phyloP scores from a whole-genome alignment of 208 protist species.

The Leishmania mexicana region DNA sequence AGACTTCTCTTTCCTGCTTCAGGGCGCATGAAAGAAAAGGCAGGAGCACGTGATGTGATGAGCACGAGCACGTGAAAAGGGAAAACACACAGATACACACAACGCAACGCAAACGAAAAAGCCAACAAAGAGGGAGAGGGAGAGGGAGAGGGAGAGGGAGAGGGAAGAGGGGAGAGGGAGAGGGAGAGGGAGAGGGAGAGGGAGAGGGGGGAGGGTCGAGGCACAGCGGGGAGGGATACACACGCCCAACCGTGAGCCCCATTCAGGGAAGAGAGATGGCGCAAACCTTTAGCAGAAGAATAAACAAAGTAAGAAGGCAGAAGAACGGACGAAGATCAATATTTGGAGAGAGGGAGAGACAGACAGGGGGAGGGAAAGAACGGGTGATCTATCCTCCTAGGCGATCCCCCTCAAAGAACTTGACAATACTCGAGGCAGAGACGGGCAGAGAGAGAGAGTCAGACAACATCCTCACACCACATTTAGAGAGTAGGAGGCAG shows the following conservation, averaged over 20 bases:
- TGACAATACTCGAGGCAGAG: not conserved
- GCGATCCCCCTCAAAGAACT: not conserved
- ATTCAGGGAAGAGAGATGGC: not conserved
- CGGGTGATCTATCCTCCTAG: not conserved
- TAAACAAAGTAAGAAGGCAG: not conserved
- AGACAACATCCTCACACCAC: not conserved
- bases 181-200: not conserved
- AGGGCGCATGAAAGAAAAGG: not conserved
- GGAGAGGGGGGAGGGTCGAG: not conserved
- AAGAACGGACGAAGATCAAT: not conserved
- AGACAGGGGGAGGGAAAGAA: not conserved
- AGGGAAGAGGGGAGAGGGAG: not conserved
- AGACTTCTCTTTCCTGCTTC: not conserved
- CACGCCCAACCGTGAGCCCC: not conserved
- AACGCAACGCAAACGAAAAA: not conserved
- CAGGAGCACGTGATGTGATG: not conserved
- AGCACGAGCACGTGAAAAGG: not conserved
- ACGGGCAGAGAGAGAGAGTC: not conserved
- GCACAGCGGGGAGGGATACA: not conserved
- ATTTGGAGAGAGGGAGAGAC: not conserved
- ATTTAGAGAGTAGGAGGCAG: not conserved
- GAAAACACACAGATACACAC: not conserved
- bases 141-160: no score
- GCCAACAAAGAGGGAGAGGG: not conserved
- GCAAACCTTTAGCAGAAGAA: not conserved